These are phyloP conservation scores for Coriolopsis trogii DNA, from an alignment of 1,284 basidiomycete genomes.

Conservation along the genomic window DNA sequence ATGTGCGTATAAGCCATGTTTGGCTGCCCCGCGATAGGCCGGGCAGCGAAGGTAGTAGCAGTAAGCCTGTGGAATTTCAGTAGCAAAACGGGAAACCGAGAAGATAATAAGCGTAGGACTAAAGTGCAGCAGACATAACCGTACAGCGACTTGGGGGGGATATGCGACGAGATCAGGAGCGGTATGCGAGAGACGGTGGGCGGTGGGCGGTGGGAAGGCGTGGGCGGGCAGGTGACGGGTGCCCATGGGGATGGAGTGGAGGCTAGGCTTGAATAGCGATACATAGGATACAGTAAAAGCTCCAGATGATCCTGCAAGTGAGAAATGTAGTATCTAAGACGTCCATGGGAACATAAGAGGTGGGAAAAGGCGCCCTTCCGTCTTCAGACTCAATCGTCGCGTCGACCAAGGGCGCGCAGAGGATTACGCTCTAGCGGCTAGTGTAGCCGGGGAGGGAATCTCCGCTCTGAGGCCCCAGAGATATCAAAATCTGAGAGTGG, in stretches of 20 bases:
- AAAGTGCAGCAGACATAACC: conserved; percentile 19
- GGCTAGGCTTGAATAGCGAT: conserved; percentile 19
- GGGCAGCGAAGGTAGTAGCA: neutral
- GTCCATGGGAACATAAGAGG: conserved; percentile 13
- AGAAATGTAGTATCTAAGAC: conserved; percentile 19
- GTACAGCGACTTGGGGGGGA: conserved; percentile 18
- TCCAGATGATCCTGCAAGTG: conserved; percentile 20
- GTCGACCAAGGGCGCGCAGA: neutral
- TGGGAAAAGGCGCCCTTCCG: conserved; percentile 4
- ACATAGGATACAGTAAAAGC: conserved; percentile 22
- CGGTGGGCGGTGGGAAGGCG: neutral
- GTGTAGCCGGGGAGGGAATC: conserved; percentile 24
- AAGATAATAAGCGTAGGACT: conserved; percentile 14
- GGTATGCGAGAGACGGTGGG: conserved; percentile 2
- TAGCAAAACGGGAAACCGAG: too few species aligned
- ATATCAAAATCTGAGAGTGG: conserved; percentile 21
- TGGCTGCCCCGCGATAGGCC: conserved; percentile 1
- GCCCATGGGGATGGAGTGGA: conserved; percentile 1
- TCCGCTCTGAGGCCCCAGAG: conserved; percentile 17
- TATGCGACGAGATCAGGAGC: conserved; percentile 13
- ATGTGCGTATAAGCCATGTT: conserved; percentile 2
- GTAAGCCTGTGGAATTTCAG: too few species aligned
- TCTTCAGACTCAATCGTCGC: neutral
- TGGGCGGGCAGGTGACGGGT: neutral
- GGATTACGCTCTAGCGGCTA: too few species aligned